phyloP scores from a whole-genome alignment of 164 flowering plant species.

The Annona squamosa region DNA sequence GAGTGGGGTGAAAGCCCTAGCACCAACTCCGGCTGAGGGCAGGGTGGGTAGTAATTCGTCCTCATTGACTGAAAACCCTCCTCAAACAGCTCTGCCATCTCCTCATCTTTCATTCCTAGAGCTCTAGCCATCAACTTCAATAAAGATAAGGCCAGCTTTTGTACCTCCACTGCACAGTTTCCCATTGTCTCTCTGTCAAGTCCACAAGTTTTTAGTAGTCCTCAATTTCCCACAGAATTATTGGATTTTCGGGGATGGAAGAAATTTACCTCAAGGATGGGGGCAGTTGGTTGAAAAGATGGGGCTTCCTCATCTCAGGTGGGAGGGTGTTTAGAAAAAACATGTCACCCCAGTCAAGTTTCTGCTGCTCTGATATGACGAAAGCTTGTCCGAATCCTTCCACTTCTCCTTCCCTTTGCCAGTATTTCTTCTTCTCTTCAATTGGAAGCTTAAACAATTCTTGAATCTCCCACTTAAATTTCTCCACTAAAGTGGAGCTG shows the following conservation, averaged over 20 bases:
- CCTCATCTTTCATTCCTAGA: constrained; percentile 23
- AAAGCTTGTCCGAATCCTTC: constrained; percentile 57
- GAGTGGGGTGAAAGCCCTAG: constrained; percentile 44
- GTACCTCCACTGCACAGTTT: constrained; percentile 26
- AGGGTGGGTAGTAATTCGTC: constrained; percentile 44
- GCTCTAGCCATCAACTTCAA: constrained; percentile 28
- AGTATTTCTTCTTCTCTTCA: constrained; percentile 39
- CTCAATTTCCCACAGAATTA: too few species aligned
- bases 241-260: too few species aligned
- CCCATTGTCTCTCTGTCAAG: constrained; percentile 28
- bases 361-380: constrained; percentile 41
- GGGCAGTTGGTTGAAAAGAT: constrained; percentile 31
- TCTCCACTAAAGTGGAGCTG: constrained; percentile 22
- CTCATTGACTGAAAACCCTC: constrained; percentile 22
- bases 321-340: constrained; percentile 28
- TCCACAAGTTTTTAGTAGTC: too few species aligned
- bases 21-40: constrained; percentile 32
- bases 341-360: constrained; percentile 58
- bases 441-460: constrained; percentile 41
- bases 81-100: constrained; percentile 22
- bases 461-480: constrained; percentile 30
- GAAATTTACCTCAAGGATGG: constrained; percentile 31
- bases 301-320: constrained; percentile 15
- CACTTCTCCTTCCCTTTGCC: constrained; percentile 24
- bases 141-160: constrained; percentile 14